Evolutionary conservation across 345 rosid genomes (phyloP), one percentile per base, ranked within the genome.

Genomic region (Firmiana major): DNA sequence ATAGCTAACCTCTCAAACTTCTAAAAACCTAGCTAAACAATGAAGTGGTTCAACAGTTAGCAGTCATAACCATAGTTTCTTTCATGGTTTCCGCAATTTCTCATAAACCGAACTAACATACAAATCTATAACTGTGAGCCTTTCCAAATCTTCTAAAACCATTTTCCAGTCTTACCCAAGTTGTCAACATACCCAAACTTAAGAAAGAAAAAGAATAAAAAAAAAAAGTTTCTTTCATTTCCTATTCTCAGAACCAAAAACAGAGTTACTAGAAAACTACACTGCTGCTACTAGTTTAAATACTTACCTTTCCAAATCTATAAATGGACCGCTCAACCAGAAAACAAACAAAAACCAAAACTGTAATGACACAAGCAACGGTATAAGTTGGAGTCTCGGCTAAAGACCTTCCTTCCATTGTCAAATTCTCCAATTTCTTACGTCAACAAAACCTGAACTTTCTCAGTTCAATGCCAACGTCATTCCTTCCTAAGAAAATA

Each of bases 341-440:
- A 79, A 89, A 86, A 81, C 94, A 92, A 78, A 85, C 93, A 71
- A 89, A 90, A 42, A 92, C 91, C 82, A 92, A 79, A 49, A 93
- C 95, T 43, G 98, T 90, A 58, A 88, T 83, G 16, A 94, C 91
- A 2, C 94, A 84, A 82, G 98, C 98, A 80, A 94, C 98, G 78
- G 90, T 82, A 81, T 94, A 94, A 51, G 95, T 93, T 4, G 98
- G 98, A 21, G 98, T 94, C 88, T 94, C 98, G 0, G 95, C 94
- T 28, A 94, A 81, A 84, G 98, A 94, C 87, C 94, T 88, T 80
- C 92, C 93, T 76, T 80, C 73, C 83, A 79, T 81, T 78, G 76
- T 51, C 83, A 80, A 3, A 76, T 81, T 79, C 53, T 78, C 84
- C 88, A 86, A 62, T 83, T 85, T 78, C 76, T 72, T 40, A 64